These are phyloP conservation scores for Pythium grandisporangium DNA, from an alignment of 352 stramenopile genomes.

Conservation along the genomic window DNA sequence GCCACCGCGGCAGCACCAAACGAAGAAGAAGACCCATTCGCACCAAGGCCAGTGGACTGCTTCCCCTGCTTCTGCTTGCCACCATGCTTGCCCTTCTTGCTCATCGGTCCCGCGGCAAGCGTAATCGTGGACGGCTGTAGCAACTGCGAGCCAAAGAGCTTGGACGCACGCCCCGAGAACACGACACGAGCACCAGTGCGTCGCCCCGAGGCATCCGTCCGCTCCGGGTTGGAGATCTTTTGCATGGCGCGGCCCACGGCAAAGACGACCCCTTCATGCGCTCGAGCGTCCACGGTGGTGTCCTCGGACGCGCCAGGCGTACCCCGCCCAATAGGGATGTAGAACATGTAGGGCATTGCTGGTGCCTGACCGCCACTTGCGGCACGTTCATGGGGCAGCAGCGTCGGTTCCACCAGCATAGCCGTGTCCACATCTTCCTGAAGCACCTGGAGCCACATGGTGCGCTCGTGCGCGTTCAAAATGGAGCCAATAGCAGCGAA, in stretches of 20 bases:
- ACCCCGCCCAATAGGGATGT: conserved; percentile 35
- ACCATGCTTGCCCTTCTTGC: too few species aligned
- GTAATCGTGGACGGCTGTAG: conserved; percentile 54
- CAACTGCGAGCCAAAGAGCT: conserved; percentile 61
- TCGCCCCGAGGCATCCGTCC: conserved; percentile 8
- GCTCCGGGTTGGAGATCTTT: conserved; percentile 25
- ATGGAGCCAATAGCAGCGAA: conserved; percentile 42
- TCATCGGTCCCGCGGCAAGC: conserved; percentile 6
- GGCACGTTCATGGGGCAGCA: conserved; percentile 19
- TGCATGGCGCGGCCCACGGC: conserved; percentile 29
- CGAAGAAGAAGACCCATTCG: too few species aligned
- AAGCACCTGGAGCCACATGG: conserved; percentile 61
- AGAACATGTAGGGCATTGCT: conserved; percentile 39
- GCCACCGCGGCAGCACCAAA: conserved; percentile 4
- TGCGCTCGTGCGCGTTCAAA: conserved; percentile 32
- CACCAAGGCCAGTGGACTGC: too few species aligned
- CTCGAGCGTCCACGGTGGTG: too few species aligned
- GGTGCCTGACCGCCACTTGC: conserved; percentile 10
- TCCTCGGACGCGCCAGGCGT: too few species aligned
- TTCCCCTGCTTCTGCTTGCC: too few species aligned
- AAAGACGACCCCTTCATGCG: conserved; percentile 26
- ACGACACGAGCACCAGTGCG: conserved; percentile 39
- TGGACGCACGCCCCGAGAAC: conserved; percentile 59
- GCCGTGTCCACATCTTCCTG: conserved; percentile 31
- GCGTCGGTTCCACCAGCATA: conserved; percentile 19